Evolutionary conservation across 495 filamentous ascomycete species (phyloP), one percentile per base, ranked within the genome.

Genomic region (Hypoxylon fuscum): DNA sequence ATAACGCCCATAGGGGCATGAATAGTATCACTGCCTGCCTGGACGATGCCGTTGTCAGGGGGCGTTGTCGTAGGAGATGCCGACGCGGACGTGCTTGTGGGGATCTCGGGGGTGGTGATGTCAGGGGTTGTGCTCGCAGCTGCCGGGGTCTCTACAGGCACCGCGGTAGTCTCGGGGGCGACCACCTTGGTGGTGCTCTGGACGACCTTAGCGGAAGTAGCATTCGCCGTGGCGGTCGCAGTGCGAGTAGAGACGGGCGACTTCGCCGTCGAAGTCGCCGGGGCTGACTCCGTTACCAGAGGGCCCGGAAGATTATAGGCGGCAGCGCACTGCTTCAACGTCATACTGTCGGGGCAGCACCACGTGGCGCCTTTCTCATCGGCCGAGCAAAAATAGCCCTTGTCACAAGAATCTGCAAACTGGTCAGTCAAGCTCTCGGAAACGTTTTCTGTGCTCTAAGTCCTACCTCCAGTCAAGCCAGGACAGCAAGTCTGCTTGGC

Each of bases 311-410:
- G 66, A 34, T 51, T 64, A 38, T 76, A 80, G 15, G 67, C 72
- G 34, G 55, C 51, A 43, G 79, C 79, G 69, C 79, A 82, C n/a
- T 72, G 66, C 35, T 49, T 53, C 41, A 80, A 64, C 38, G 68
- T 68, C 71, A 78, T 73, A 35, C 60, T 71, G 15, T 80, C 63
- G 27, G 77, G 77, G 71, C 79, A 82, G 70, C 79, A 82, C 75
- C 74, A 78, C 15, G 78, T 80, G 49, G 70, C 64, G 45, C 66
- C 62, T 35, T 61, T 48, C 18, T 57, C 64, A 45, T 80, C 77
- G 45, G 70, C 65, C 1, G 77, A 68, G 69, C 79, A 82, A 68
- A 77, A 82, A 69, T 75, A 81, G 14, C 77, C 79, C 14, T 62
- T 44, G 21, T 81, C 78, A 65, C 79, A 82, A 29, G 79, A 77